Conservation (phyloP, 2,329 filamentous ascomycete species). For the Penicillium sp. region DNA sequence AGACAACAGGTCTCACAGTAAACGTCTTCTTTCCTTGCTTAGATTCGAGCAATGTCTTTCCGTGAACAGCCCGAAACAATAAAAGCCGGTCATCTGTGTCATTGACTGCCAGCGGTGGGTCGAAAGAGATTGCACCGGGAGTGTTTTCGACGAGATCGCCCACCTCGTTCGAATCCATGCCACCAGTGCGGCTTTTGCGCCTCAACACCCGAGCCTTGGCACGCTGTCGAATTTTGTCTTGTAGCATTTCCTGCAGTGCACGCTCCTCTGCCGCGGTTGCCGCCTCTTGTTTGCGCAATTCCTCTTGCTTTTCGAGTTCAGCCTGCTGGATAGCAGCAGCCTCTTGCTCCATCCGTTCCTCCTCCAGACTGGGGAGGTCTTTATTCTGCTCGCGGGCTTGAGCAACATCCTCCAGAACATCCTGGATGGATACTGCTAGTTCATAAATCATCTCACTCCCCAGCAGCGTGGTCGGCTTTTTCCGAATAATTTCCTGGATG, state of each 20-base stretch:
- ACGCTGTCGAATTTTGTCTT: conserved; percentile 42
- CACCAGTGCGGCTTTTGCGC: conserved; percentile 39
- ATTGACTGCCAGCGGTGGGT: conserved; percentile 52
- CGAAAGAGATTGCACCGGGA: conserved; percentile 42
- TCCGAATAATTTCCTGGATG: conserved; percentile 66
- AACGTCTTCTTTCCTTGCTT: conserved; percentile 64
- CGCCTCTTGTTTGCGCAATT: conserved; percentile 42
- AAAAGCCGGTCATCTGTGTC: conserved; percentile 63
- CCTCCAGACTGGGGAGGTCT: conserved; percentile 79
- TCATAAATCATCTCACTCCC: conserved; percentile 66
- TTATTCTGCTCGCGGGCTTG: conserved; percentile 70
- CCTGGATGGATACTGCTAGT: conserved; percentile 59
- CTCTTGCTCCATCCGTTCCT: conserved; percentile 81
- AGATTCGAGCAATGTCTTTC: conserved; percentile 63
- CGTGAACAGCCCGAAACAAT: conserved; percentile 68
- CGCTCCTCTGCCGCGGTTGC: conserved; percentile 43
- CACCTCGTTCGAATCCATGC: conserved; percentile 30
- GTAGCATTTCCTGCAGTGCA: conserved; percentile 38
- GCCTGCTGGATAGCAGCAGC: conserved; percentile 60
- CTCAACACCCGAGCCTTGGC: conserved; percentile 38
- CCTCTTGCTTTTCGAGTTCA: conserved; percentile 52
- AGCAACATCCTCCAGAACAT: conserved; percentile 81
- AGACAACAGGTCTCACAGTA: conserved; percentile 67
- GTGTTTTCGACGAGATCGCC: conserved; percentile 33
- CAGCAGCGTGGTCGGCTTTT: conserved; percentile 63